phyloP scores from a whole-genome alignment of 495 filamentous ascomycete genomes.

The Platismatia glauca region DNA sequence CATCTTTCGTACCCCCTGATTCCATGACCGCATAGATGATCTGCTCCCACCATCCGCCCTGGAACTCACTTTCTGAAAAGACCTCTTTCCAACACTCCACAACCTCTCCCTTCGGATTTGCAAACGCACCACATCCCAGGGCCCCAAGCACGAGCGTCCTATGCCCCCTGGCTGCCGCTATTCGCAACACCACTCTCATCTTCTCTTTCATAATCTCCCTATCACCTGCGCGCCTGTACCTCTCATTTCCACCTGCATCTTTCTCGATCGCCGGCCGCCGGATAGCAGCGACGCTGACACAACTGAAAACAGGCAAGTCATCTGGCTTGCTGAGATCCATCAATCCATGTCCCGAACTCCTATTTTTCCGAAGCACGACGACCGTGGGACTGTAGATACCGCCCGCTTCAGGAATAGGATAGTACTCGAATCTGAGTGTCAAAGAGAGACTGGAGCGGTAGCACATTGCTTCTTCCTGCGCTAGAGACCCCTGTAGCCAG shows the following conservation, averaged over 20 bases:
- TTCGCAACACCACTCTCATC: constrained; percentile 48
- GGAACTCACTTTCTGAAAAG: constrained; percentile 45
- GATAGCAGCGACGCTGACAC: constrained; percentile 50
- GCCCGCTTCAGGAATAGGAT: constrained; percentile 44
- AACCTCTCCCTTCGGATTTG: constrained; percentile 52
- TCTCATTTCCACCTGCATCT: constrained; percentile 12
- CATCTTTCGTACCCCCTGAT: constrained; percentile 25
- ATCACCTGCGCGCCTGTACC: constrained; percentile 34
- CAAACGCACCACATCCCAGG: constrained; percentile 57
- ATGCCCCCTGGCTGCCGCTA: constrained; percentile 44
- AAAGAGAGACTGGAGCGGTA: constrained; percentile 50
- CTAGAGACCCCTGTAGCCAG: constrained; percentile 45
- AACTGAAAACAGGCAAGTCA: constrained; percentile 44
- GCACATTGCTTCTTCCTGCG: constrained; percentile 61
- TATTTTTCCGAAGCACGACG: constrained; percentile 42
- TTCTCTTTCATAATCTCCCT: constrained; percentile 46
- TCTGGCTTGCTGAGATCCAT: constrained; percentile 30
- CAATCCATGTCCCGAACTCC: constrained; percentile 33
- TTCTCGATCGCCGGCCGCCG: constrained; percentile 36
- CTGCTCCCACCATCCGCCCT: constrained; percentile 47
- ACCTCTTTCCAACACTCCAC: constrained; percentile 52
- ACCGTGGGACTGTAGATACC: constrained; percentile 53
- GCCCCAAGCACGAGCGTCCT: constrained; percentile 53
- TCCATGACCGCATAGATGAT: constrained; percentile 48
- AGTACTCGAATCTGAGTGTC: constrained; percentile 45